A percentile compares a stretch with the other conserved stretches of the same genome.
These are phyloP conservation scores for Citrus hindsii DNA, from an alignment of 345 rosid genomes.

Conservation along the genomic window DNA sequence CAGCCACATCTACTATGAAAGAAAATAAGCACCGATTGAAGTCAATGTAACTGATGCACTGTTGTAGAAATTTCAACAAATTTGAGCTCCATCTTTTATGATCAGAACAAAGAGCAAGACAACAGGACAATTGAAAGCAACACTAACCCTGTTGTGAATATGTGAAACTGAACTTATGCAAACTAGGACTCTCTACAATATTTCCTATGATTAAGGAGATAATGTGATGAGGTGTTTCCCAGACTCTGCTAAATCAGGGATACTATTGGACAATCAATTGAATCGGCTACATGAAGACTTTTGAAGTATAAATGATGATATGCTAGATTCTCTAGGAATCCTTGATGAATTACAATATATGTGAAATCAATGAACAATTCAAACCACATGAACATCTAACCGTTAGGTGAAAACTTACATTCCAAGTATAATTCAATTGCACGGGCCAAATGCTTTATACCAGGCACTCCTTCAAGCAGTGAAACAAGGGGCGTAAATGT, in stretches of 20 bases:
- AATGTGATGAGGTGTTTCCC: neutral
- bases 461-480: slow-evolving; percentile 88
- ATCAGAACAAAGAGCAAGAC: neutral
- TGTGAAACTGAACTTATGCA: neutral
- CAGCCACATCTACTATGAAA: neutral
- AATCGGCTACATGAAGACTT: neutral
- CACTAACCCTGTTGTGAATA: neutral
- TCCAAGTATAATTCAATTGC: slow-evolving; percentile 88
- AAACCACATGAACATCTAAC: neutral
- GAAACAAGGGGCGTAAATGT: slow-evolving; percentile 81
- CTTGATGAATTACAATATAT: neutral
- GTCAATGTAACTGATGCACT: neutral
- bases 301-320: neutral
- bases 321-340: neutral
- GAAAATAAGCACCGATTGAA: neutral
- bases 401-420: slow-evolving; percentile 53
- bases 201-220: neutral
- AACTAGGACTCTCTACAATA: neutral
- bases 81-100: neutral
- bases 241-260: neutral
- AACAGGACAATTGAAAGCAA: neutral
- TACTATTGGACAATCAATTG: neutral
- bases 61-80: slow-evolving; percentile 3
- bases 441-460: slow-evolving; percentile 74
- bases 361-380: neutral